Evolutionary conservation across 495 filamentous ascomycete species (phyloP).

Genomic region (Talaromyces nanjingensis): DNA sequence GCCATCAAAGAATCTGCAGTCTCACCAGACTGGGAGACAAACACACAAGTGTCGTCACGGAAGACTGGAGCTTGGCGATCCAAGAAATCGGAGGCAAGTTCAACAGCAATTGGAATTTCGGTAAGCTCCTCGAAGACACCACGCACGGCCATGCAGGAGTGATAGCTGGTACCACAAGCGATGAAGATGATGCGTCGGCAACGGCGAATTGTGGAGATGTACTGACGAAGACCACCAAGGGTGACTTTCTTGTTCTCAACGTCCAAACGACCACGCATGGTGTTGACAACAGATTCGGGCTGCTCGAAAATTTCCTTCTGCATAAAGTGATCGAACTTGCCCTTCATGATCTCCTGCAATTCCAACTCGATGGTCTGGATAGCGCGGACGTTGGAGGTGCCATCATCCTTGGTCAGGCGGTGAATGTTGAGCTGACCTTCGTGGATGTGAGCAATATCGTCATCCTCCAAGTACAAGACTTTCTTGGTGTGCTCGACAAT

Average conservation of each 20-base stretch:
- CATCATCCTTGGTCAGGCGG: constrained; percentile 92
- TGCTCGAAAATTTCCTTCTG: constrained; percentile 99
- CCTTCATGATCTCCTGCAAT: constrained; percentile 99
- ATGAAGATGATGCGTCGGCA: constrained; percentile 97
- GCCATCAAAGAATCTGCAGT: constrained; percentile 98
- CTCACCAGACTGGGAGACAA: constrained; percentile 97
- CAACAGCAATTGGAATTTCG: constrained; percentile 95
- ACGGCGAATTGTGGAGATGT: constrained; percentile 91
- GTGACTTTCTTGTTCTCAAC: constrained; percentile 88
- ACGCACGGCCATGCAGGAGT: constrained; percentile 98
- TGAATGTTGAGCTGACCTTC: constrained; percentile 98
- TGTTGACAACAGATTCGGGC: constrained; percentile 98
- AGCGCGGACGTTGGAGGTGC: constrained; percentile 88
- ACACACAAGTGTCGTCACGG: constrained; percentile 98
- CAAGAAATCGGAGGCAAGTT: constrained; percentile 95
- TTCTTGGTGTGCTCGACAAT: constrained; percentile 99
- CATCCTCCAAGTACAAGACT: constrained; percentile 97
- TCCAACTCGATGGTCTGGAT: constrained; percentile 98
- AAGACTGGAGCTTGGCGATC: constrained; percentile 97
- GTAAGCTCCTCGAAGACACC: constrained; percentile 97
- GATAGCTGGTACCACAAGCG: constrained; percentile 94
- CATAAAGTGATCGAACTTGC: constrained; percentile 99
- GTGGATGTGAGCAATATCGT: constrained; percentile 98
- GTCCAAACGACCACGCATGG: constrained; percentile 97
- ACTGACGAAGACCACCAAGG: constrained; percentile 88